Evolutionary conservation across 2,329 filamentous ascomycete genomes (phyloP).

Genomic region (Penicillium expansum): DNA sequence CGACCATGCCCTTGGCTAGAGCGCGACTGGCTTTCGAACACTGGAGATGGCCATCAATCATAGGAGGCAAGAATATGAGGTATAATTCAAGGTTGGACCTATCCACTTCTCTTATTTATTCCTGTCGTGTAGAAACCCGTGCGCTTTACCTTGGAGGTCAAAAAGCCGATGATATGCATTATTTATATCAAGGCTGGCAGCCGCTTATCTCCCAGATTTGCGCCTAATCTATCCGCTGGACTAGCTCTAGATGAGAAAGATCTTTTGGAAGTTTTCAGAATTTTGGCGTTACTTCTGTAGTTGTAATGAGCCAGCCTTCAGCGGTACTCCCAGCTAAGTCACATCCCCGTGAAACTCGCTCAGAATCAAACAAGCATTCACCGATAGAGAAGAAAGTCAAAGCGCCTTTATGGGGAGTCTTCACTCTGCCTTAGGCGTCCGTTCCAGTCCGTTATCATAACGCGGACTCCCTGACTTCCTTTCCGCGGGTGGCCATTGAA

Average conservation of each 20-base stretch:
- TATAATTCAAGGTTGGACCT: not conserved
- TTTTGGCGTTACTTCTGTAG: not conserved
- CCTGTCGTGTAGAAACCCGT: not conserved
- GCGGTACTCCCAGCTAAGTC: no score
- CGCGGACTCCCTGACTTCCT: constrained; percentile 21
- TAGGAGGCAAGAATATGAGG: not conserved
- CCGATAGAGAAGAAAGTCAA: no score
- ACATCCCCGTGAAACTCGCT: no score
- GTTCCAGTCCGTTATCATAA: constrained; percentile 12
- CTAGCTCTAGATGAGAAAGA: not conserved
- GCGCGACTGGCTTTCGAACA: not conserved
- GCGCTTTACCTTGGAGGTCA: not conserved
- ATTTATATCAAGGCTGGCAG: not conserved
- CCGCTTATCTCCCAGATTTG: not conserved
- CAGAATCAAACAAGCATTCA: no score
- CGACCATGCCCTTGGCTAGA: not conserved
- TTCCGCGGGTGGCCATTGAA: constrained; percentile 18
- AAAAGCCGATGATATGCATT: not conserved
- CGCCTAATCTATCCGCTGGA: not conserved
- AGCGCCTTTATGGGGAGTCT: no score
- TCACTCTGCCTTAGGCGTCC: not conserved
- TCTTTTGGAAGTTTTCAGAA: not conserved
- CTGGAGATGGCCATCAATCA: not conserved
- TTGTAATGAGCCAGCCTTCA: not conserved
- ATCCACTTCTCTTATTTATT: not conserved